Percentiles rank a stretch among this genome's conserved stretches.
phyloP scores from a whole-genome alignment of 2,329 filamentous ascomycete genomes.

The Colletotrichum nymphaeae region DNA sequence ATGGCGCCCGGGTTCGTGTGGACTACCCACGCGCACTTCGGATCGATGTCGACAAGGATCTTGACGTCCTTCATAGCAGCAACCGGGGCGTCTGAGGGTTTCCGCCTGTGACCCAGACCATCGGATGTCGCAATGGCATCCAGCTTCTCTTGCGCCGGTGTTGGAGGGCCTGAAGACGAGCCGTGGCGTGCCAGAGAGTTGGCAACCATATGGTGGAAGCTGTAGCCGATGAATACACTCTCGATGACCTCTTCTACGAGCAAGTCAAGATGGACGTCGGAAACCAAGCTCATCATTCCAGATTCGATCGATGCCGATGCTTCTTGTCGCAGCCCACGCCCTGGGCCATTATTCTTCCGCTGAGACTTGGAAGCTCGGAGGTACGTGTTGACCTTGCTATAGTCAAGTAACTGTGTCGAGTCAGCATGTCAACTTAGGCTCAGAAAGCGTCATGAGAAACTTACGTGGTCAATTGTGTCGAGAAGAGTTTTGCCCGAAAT shows the following conservation, averaged over 20 bases:
- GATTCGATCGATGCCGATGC: conserved; percentile 32
- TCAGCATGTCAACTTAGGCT: neutral
- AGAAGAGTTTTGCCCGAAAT: conserved; percentile 60
- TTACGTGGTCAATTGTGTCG: conserved; percentile 60
- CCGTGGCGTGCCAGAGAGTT: conserved; percentile 46
- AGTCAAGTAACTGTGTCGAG: conserved; percentile 51
- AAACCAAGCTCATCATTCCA: conserved; percentile 43
- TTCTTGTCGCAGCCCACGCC: conserved; percentile 18
- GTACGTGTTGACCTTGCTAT: conserved; percentile 61
- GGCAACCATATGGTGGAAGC: conserved; percentile 46
- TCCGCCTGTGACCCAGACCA: conserved; percentile 9
- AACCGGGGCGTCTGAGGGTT: conserved; percentile 24
- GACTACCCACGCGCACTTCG: conserved; percentile 60
- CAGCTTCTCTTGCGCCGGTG: conserved; percentile 32
- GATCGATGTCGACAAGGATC: conserved; percentile 63
- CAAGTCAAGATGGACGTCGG: conserved; percentile 47
- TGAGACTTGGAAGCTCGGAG: conserved; percentile 32
- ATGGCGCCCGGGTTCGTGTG: conserved; percentile 63
- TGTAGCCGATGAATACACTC: conserved; percentile 51
- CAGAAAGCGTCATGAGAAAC: neutral
- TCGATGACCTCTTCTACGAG: conserved; percentile 53
- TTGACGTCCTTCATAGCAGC: conserved; percentile 38
- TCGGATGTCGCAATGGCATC: conserved; percentile 36
- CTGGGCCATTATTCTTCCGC: conserved; percentile 36
- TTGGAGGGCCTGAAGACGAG: conserved; percentile 34